Conservation (phyloP, 768 basidiomycete species). For the Amanita subjunquillea region DNA sequence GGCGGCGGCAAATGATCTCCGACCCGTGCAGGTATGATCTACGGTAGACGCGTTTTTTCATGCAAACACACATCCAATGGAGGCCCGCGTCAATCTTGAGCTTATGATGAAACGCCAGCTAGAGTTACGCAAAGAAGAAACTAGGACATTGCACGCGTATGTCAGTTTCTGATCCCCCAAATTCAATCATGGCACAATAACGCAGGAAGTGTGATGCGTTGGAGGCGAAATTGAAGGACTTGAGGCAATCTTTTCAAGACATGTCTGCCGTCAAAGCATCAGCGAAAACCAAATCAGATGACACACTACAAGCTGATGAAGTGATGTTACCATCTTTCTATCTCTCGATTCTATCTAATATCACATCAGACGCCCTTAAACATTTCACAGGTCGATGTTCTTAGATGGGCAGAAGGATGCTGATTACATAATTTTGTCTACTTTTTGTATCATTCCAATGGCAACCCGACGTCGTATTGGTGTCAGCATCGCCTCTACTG, state of each 20-base stretch:
- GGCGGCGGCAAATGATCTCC: constrained; percentile 81
- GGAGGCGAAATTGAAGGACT: constrained; percentile 48
- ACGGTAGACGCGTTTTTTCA: background rate
- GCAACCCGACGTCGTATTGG: constrained; percentile 69
- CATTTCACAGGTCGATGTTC: constrained; percentile 29
- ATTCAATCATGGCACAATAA: background rate
- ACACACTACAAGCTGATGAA: background rate
- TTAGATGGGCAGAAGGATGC: constrained; percentile 48
- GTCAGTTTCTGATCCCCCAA: constrained; percentile 13
- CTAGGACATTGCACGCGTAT: constrained; percentile 56
- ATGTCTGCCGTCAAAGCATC: background rate
- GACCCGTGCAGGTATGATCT: constrained; percentile 66
- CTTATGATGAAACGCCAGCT: constrained; percentile 75
- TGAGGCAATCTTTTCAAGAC: constrained; percentile 29
- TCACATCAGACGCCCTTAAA: background rate
- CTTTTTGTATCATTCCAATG: constrained; percentile 29
- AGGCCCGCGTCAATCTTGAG: constrained; percentile 79
- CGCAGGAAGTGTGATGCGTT: constrained; percentile 63
- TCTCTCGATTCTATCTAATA: constrained; percentile 2
- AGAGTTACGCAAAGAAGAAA: constrained; percentile 65
- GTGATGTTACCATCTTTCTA: background rate
- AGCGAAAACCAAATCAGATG: background rate
- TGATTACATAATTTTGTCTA: background rate
- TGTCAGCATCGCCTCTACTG: constrained; percentile 65
- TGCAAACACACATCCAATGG: background rate